Base-by-base conservation (phyloP, 2,329 filamentous ascomycete genomes). In the Lasiodiplodia citricola region DNA sequence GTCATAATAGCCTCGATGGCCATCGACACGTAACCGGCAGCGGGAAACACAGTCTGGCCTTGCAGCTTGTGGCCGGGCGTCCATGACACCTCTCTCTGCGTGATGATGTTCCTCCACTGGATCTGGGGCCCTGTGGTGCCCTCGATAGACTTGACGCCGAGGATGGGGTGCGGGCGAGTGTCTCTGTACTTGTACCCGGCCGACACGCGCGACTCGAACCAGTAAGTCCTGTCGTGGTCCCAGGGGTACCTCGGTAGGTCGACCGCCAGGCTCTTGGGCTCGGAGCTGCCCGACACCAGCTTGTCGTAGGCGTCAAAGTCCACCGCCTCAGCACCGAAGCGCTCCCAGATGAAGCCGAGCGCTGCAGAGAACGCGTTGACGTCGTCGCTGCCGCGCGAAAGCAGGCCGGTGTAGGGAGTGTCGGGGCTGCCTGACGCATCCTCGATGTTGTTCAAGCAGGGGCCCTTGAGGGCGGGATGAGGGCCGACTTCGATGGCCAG, bases 401-500 rank as follows among this genome's bases (percentile, higher is more conserved):
- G 66, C 13, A 73, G 54, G 7, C 55, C 37, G 28, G 56, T 55
- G 55, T 60, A 58, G 11, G 55, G 54, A 14, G 41, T 35, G 31
- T 35, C 41, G 5, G 41, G 31, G 41, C 25, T 51, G 16, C 55
- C 37, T 1, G 56, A 35, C 5, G 44, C n/a, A 21, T 41, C 51
- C 54, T 62, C 18, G 25, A 69, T 23, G 1, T 75, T 82, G 63
- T 83, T 77, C 2, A 70, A 73, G 0, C 78, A 75, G 0, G 84
- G 83, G 0, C 78, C 78, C 70, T 81, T 82, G 11, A 86, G 76
- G 4, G 81, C 79, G 0, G 83, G 79, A 70, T 85, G 83, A 1
- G 83, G 81, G 0, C 84, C 84, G 8, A 85, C 72, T 67, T 85
- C 84, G 4, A 85, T 73, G n/a, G 73, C 78, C 14, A 80, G 75